A percentile compares a stretch with the other conserved stretches of the same genome.
phyloP scores from a whole-genome alignment of 1,139 yeast species.

The Pneumocystis jirovecii region DNA sequence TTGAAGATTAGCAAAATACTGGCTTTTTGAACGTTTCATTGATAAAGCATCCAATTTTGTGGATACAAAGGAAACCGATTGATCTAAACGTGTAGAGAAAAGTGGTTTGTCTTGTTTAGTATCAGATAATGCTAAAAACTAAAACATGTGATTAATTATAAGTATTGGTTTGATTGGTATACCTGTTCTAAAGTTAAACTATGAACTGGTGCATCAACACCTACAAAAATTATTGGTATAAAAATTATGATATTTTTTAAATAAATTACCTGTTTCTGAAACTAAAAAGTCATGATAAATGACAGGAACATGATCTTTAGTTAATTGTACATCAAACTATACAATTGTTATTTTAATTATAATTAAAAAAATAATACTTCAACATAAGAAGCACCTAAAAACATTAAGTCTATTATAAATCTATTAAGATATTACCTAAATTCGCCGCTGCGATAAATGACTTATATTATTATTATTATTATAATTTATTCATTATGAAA shows the following conservation, averaged over 20 bases:
- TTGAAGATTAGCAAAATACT: not conserved
- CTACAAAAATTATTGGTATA: not conserved
- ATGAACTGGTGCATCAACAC: constrained; percentile 89
- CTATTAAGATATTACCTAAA: constrained; percentile 21
- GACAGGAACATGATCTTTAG: constrained; percentile 87
- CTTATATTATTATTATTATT: not conserved
- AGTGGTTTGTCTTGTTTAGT: not conserved
- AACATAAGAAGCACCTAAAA: constrained; percentile 46
- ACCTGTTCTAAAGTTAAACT: constrained; percentile 68
- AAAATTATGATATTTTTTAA: not conserved
- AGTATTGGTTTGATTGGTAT: not conserved
- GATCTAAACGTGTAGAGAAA: not conserved
- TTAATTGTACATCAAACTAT: constrained; percentile 77
- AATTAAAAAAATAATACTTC: constrained; percentile 27
- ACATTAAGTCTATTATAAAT: not conserved
- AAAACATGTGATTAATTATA: not conserved
- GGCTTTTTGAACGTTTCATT: not conserved
- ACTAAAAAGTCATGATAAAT: constrained; percentile 90
- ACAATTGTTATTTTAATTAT: not conserved
- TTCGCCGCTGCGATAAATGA: constrained; percentile 95
- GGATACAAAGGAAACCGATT: not conserved
- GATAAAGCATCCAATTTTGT: not conserved
- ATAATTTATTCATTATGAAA: not conserved
- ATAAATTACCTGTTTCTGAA: constrained; percentile 61
- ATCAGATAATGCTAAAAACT: not conserved